Evolutionary conservation across 345 rosid species (phyloP), one percentile per base, ranked within the genome.

Genomic region (Eucalyptus caleyi): DNA sequence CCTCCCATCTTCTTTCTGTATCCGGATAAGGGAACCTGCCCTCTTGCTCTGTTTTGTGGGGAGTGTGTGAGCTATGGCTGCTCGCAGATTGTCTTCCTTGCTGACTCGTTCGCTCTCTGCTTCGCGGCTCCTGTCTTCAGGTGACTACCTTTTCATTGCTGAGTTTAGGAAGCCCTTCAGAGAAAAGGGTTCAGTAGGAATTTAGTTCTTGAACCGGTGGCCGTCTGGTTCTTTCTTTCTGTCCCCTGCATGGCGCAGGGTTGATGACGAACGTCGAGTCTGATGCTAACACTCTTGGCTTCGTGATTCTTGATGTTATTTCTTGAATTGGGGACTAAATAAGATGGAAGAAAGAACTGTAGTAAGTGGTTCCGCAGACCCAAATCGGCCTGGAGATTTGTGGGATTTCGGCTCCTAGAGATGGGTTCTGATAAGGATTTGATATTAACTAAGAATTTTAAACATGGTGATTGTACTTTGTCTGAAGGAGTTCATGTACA

Each of bases 1-100:
- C 51, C 51, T 4, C 44, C 34, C 10, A 0, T 49, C 26, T 82
- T 19, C 24, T 50, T 45, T 15, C 56, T 27, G 40, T 10, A 3
- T 49, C 34, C 87, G 51, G 2, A 83, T 16, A 45, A 72, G 87
- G 62, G 86, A 81, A 81, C 59, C 37, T 56, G 13, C 10, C n/a
- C 13, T 34, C 14, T 40, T 40, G 9, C 26, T 77, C 24, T 50
- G n/a, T 54, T 82, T 23, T 24, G 26, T 19, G n/a, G 56, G 54
- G 56, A 24, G 59, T 19, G 59, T 53, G 26, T 59, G 85, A 51
- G 93, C 91, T 87, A 94, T 95, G 96, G 96, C 96, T 30, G 93
- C 96, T 93, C 94, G 91, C 86, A 88, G 91, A 54, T 14, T 90
- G 32, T 90, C 94, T 53, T 89, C 94, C 67, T 85, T 91, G 42